Evolutionary conservation across 2,329 filamentous ascomycete genomes (phyloP).

Genomic region (Fusarium multiceps): DNA sequence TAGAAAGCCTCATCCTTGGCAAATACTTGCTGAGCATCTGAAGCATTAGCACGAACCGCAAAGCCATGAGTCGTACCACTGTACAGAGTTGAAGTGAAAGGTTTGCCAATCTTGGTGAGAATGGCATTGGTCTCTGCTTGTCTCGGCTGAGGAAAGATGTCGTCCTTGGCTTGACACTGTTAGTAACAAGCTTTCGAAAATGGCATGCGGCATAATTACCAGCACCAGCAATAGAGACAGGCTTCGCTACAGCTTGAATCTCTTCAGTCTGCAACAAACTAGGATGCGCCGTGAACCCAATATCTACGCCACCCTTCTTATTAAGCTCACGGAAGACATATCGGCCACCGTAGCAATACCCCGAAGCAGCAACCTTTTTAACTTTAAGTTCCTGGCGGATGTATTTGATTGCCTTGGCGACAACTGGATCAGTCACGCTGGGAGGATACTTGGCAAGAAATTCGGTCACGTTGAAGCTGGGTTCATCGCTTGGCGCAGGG

Average conservation of each 20-base stretch:
- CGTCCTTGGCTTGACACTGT: slow-evolving; percentile 10
- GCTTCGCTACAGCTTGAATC: slow-evolving; percentile 50
- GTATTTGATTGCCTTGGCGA: slow-evolving; percentile 23
- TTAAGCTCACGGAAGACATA: slow-evolving; percentile 65
- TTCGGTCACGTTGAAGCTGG: slow-evolving; percentile 8
- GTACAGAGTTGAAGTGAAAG: slow-evolving; percentile 76
- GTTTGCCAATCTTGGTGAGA: slow-evolving; percentile 38
- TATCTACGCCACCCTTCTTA: slow-evolving; percentile 61
- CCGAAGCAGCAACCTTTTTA: slow-evolving; percentile 62
- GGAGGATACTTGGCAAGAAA: slow-evolving; percentile 24
- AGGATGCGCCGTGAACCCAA: slow-evolving; percentile 71
- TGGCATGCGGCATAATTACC: not conserved
- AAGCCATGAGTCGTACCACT: slow-evolving; percentile 76
- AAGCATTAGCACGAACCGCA: slow-evolving; percentile 70
- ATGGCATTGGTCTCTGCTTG: slow-evolving; percentile 26
- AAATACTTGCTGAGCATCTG: slow-evolving; percentile 65
- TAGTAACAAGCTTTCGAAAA: not conserved
- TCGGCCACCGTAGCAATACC: slow-evolving; percentile 71
- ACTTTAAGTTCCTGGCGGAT: slow-evolving; percentile 52
- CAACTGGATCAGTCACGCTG: slow-evolving; percentile 22
- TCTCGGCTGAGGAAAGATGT: slow-evolving; percentile 10
- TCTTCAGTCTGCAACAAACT: slow-evolving; percentile 66
- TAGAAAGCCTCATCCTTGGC: slow-evolving; percentile 80
- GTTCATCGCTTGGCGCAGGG: slow-evolving; percentile 1
- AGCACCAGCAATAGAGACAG: slow-evolving; percentile 27